Evolutionary conservation across 2,329 filamentous ascomycete genomes (phyloP), one percentile per base, ranked within the genome.

Genomic region (Ceratocystis diversiconidia): DNA sequence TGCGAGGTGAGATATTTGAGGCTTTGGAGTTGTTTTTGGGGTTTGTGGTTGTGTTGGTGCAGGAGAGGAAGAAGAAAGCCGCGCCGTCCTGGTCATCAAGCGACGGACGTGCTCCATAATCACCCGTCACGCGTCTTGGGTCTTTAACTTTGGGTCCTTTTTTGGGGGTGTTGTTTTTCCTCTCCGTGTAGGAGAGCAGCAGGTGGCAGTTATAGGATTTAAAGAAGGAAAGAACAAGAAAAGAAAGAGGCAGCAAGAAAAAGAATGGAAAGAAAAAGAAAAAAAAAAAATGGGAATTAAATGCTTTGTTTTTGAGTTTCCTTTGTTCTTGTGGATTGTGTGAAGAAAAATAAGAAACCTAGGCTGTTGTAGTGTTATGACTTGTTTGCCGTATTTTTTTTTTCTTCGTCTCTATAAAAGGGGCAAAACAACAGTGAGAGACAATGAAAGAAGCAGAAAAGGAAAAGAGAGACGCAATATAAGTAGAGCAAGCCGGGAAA

Each of bases 21-120:
- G n/a, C 46, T 19, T 48, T n/a, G 28, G 25, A 2, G 30, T 60
- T 19, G 57, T 30, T 41, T 60, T 30, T n/a, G n/a, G 17, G 8
- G 44, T 48, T 48, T n/a, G 17, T 48, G 44, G 17, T 63, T 22
- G 44, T 63, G 61, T 52, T 63, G 15, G 12, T 55, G 62, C 36
- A 25, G 57, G 36, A 30, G 62, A 50, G 25, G 62, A 50, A 43
- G 62, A 43, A 50, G 52, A 64, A 64, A 44, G 62, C 48, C 62
- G 48, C 48, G 36, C 52, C 48, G 52, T 64, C 41, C 48, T 64
- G 7, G 44, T 64, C 48, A 64, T 57, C 48, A 64, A 44, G 46
- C 62, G 46, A 55, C 62, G 62, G 62, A 64, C 62, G 48, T 64
- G 62, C 62, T 64, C 48, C 62, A 64, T 64, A 57, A 41, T 61